phyloP scores from a whole-genome alignment of 2,329 filamentous ascomycete species.

The Fusarium fracticaudum region DNA sequence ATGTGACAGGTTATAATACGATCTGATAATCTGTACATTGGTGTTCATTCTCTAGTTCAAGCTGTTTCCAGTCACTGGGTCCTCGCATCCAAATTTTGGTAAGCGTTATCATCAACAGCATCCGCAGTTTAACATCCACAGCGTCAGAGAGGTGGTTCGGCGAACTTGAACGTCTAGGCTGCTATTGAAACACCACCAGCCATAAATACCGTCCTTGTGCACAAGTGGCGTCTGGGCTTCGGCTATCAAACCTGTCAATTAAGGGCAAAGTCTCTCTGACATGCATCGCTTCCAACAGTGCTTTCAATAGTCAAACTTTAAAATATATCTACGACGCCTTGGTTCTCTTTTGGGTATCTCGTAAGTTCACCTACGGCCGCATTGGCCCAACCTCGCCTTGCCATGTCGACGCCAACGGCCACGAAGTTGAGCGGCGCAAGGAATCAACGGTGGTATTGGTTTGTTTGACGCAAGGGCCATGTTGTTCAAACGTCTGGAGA shows the following conservation, averaged over 20 bases:
- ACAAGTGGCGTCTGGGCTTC: constrained; percentile 37
- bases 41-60: background rate
- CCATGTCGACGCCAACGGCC: constrained; percentile 2
- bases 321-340: constrained; percentile 7
- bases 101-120: background rate
- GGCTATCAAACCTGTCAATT: constrained; percentile 32
- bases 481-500: background rate
- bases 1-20: background rate
- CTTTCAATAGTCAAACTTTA: constrained; percentile 20
- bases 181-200: background rate
- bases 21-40: background rate
- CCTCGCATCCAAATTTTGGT: background rate
- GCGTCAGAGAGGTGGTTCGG: constrained; percentile 10
- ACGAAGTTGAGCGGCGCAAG: background rate
- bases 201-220: background rate
- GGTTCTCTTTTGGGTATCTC: background rate
- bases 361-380: background rate
- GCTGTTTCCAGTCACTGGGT: background rate
- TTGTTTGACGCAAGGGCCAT: background rate
- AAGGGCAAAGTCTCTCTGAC: constrained; percentile 3
- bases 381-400: background rate
- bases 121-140: background rate
- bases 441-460: background rate
- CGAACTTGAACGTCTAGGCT: background rate
- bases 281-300: background rate